A percentile compares a stretch with the other conserved stretches of the same genome.
Evolutionary conservation across 164 flowering plant species (phyloP).

Genomic region (Cinnamomum micranthum): DNA sequence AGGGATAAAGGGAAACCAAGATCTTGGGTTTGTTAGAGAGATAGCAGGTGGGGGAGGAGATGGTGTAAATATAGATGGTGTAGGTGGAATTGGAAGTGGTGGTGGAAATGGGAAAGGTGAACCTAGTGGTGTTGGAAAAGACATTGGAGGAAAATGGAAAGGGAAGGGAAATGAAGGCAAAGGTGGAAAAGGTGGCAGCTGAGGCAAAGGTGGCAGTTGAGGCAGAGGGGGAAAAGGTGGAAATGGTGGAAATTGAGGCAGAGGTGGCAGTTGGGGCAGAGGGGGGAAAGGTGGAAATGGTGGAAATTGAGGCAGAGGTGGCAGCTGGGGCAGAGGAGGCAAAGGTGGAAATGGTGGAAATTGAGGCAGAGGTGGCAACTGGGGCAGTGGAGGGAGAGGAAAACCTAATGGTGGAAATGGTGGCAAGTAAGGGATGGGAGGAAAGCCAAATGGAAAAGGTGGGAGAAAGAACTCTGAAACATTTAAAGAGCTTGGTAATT

Average conservation of each 20-base stretch:
- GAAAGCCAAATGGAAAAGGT: conserved; percentile 30
- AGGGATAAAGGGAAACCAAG: conserved; percentile 13
- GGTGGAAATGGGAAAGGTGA: conserved; percentile 8
- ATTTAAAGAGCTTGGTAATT: conserved; percentile 19
- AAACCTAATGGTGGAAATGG: neutral
- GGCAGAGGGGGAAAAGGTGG: conserved; percentile 12
- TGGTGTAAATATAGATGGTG: conserved; percentile 3
- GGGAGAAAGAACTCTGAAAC: conserved; percentile 41
- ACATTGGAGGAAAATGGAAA: neutral
- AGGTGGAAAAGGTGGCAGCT: conserved; percentile 22
- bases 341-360: conserved; percentile 18
- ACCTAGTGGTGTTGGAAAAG: neutral
- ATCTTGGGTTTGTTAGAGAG: conserved; percentile 8
- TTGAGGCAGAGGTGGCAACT: conserved; percentile 21
- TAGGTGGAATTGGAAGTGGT: conserved; percentile 1
- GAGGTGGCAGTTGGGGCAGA: conserved; percentile 2
- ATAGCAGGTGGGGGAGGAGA: conserved; percentile 6
- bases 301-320: conserved; percentile 23
- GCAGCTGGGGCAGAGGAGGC: conserved; percentile 18
- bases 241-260: conserved; percentile 3
- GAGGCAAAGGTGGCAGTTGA: conserved; percentile 11
- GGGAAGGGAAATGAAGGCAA: conserved; percentile 9
- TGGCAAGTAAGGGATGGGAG: conserved; percentile 17
- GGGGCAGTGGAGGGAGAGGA: conserved; percentile 17
- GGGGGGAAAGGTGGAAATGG: conserved; percentile 10